Percentiles rank a stretch among this genome's conserved stretches.
Conservation (phyloP, 2,329 filamentous ascomycete species). For the Aureobasidium sp. region DNA sequence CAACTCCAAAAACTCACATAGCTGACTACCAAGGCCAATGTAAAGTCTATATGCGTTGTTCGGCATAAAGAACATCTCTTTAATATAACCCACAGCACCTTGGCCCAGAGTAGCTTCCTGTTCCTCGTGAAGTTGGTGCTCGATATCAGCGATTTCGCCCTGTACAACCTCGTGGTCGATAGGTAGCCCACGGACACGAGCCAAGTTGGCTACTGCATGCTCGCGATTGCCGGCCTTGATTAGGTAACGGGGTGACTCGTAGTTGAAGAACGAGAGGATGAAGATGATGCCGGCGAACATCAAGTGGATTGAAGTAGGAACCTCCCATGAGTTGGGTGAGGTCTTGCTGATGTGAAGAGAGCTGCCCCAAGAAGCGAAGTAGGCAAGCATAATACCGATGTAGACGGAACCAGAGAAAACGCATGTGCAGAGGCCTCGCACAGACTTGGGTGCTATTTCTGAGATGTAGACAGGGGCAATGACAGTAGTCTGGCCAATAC, state of each 20-base stretch:
- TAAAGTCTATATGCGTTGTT: slow-evolving; percentile 65
- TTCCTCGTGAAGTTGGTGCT: slow-evolving; percentile 56
- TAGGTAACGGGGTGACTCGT: slow-evolving; percentile 58
- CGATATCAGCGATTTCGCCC: slow-evolving; percentile 54
- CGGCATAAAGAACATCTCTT: slow-evolving; percentile 58
- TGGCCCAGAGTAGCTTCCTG: slow-evolving; percentile 59
- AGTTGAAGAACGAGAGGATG: slow-evolving; percentile 52
- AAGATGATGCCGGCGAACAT: slow-evolving; percentile 68
- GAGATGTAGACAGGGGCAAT: slow-evolving; percentile 48
- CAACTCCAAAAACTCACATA: too few relatives aligned
- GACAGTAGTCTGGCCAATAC: slow-evolving; percentile 23
- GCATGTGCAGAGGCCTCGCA: slow-evolving; percentile 61
- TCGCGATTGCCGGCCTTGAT: slow-evolving; percentile 60
- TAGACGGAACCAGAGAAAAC: slow-evolving; percentile 64
- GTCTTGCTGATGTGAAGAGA: slow-evolving; percentile 40
- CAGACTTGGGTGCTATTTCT: slow-evolving; percentile 51
- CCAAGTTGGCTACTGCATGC: slow-evolving; percentile 47
- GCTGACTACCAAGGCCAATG: slow-evolving; percentile 38
- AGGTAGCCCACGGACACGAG: slow-evolving; percentile 48
- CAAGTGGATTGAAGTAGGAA: slow-evolving; percentile 65
- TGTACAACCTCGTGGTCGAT: slow-evolving; percentile 49
- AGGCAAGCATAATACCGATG: slow-evolving; percentile 64
- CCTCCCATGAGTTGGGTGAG: slow-evolving; percentile 39
- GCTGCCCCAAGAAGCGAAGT: slow-evolving; percentile 55
- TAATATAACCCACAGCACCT: slow-evolving; percentile 52